A percentile compares a stretch with the other conserved stretches of the same genome.
Conservation (phyloP, 78 protist genomes). For the Dictyostelium citrinum region DNA sequence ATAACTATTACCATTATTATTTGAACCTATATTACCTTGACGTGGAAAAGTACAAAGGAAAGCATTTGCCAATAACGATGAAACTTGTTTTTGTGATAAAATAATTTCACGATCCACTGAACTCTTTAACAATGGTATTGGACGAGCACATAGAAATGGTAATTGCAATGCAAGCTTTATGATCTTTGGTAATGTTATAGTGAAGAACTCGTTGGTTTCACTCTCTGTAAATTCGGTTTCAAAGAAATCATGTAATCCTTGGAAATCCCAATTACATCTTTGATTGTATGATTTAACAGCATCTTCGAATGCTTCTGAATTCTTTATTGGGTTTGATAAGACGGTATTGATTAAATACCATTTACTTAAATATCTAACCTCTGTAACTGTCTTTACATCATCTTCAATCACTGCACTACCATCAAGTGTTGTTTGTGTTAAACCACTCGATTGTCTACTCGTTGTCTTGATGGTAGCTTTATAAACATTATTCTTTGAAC, state of each 20-base stretch:
- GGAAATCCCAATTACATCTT: slow-evolving; percentile 34
- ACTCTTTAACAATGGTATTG: slow-evolving; percentile 43
- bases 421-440: not conserved
- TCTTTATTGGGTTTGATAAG: slow-evolving; percentile 2
- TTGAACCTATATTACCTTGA: slow-evolving; percentile 3
- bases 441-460: not conserved
- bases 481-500: slow-evolving; percentile 45
- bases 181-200: slow-evolving; percentile 47
- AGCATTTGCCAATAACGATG: slow-evolving; percentile 68
- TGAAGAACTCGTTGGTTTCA: slow-evolving; percentile 53
- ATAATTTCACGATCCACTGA: slow-evolving; percentile 37
- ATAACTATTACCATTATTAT: not conserved
- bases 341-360: slow-evolving; percentile 61
- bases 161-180: slow-evolving; percentile 47
- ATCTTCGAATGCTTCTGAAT: slow-evolving; percentile 31
- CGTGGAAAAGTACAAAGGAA: slow-evolving; percentile 77
- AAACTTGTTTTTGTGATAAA: slow-evolving; percentile 70
- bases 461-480: not conserved
- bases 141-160: slow-evolving; percentile 61
- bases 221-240: slow-evolving; percentile 41
- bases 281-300: slow-evolving; percentile 46
- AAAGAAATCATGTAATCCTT: slow-evolving; percentile 57
- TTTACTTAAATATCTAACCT: slow-evolving; percentile 19
- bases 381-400: not conserved
- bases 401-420: not conserved